These are phyloP conservation scores for Truncatella angustata DNA, from an alignment of 2,329 filamentous ascomycete species.

Conservation along the genomic window DNA sequence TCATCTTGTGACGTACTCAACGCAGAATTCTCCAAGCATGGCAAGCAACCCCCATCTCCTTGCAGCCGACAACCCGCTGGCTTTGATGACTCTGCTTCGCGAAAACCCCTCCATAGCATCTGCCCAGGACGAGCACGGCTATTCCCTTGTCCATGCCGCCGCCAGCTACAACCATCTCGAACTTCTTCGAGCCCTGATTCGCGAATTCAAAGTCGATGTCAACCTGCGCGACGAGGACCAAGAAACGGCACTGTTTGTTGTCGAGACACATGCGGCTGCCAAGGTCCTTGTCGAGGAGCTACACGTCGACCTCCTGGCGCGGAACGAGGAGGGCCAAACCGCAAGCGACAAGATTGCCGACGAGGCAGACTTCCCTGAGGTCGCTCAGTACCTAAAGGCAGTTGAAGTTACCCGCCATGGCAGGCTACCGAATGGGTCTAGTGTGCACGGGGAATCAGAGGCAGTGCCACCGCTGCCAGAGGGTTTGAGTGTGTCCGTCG, in stretches of 20 bases:
- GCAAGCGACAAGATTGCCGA: conserved; percentile 76
- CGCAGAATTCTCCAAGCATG: conserved; percentile 33
- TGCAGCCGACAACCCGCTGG: conserved; percentile 76
- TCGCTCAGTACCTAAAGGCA: conserved; percentile 66
- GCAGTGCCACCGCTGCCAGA: conserved; percentile 64
- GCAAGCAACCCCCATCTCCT: conserved; percentile 66
- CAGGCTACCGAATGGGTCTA: conserved; percentile 24
- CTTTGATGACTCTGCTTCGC: conserved; percentile 72
- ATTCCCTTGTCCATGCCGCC: conserved; percentile 90
- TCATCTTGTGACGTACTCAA: no score
- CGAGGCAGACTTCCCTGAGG: conserved; percentile 74
- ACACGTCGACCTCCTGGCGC: conserved; percentile 62
- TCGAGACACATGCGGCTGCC: conserved; percentile 77
- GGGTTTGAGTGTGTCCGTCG: conserved; percentile 75
- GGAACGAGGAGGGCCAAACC: conserved; percentile 73
- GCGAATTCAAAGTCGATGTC: conserved; percentile 73
- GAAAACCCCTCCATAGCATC: conserved; percentile 74
- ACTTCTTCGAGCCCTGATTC: conserved; percentile 72
- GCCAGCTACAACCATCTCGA: conserved; percentile 87
- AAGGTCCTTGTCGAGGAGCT: conserved; percentile 80
- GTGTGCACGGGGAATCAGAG: conserved; percentile 21
- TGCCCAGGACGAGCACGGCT: conserved; percentile 84
- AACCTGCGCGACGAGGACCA: conserved; percentile 86
- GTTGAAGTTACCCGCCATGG: conserved; percentile 28
- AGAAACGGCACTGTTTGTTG: conserved; percentile 93